Evolutionary conservation across 2,329 filamentous ascomycete species (phyloP), one percentile per base, ranked within the genome.

Genomic region (Penicillium sp.): DNA sequence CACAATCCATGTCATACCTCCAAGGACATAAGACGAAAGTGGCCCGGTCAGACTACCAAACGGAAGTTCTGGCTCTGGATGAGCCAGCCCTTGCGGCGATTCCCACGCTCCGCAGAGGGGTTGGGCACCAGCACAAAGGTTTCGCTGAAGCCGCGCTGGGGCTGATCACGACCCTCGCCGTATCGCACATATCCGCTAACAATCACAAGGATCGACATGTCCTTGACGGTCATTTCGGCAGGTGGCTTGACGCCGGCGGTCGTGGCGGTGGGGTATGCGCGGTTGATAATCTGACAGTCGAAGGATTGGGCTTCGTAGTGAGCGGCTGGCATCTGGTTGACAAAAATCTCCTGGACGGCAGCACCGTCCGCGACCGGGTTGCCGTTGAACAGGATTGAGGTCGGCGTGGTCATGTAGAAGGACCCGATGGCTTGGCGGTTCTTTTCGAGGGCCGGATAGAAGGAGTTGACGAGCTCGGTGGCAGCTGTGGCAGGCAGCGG

Each of bases 301-400:
- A 87, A 84, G 13, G 84, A 85, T 65, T 90, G 85, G 49, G 90
- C 79, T 50, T 92, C 88, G 73, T 90, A 94, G 60, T 79, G 85
- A 73, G 74, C 75, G 61, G 59, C 72, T 40, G 76, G 83, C 72
- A 87, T 81, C 62, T 90, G 83, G 5, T 80, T 80, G 51, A 85
- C 79, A 58, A 91, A 88, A 25, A 90, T 80, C 16, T 79, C 79
- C 62, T 87, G 83, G 63, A 91, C 86, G 40, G 85, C 84, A 45
- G 76, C 74, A 0, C 85, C 86, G 50, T 83, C 79, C 30, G 80
- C 71, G 33, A 89, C 75, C 2, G 82, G 72, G 43, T 85, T 84
- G 62, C 91, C 90, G 74, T 95, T 95, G 78, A 91, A 86, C 63
- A 84, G 82, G 63, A 96, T 91, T 67, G 85, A 83, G 46, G 89